Evolutionary conservation across 2,329 filamentous ascomycete genomes (phyloP).

Genomic region (Penicillium palitans): DNA sequence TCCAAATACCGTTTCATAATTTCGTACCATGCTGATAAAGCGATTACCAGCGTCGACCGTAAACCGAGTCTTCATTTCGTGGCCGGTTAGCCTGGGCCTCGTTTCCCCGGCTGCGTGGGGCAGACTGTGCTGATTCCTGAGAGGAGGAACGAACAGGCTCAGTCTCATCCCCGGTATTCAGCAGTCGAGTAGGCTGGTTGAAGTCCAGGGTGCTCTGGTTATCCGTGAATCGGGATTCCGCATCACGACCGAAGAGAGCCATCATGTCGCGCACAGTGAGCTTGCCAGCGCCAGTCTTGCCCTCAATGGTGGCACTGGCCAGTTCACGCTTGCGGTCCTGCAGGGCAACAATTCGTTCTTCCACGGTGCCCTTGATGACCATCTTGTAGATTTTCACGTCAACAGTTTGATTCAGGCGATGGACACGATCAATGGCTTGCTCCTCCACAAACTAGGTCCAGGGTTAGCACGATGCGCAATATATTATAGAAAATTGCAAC

Average conservation of each 20-base stretch:
- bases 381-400: slow-evolving; percentile 96
- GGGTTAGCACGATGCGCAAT: slow-evolving; percentile 19
- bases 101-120: slow-evolving; percentile 21
- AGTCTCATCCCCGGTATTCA: slow-evolving; percentile 30
- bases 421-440: slow-evolving; percentile 96
- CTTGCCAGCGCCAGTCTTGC: slow-evolving; percentile 73
- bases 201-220: slow-evolving; percentile 45
- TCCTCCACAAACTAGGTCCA: slow-evolving; percentile 83
- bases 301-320: slow-evolving; percentile 87
- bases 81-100: slow-evolving; percentile 22
- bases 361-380: slow-evolving; percentile 81
- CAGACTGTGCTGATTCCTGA: slow-evolving; percentile 13
- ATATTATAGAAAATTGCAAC: slow-evolving; percentile 31
- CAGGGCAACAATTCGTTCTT: slow-evolving; percentile 90
- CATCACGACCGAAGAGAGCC: slow-evolving; percentile 77
- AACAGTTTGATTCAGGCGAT: slow-evolving; percentile 93
- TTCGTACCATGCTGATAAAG: slow-evolving; percentile 16
- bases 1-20: slow-evolving; percentile 6
- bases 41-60: slow-evolving; percentile 43
- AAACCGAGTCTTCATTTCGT: slow-evolving; percentile 43
- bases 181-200: slow-evolving; percentile 34
- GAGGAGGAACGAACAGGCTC: slow-evolving; percentile 9
- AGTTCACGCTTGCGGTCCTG: slow-evolving; percentile 92
- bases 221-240: slow-evolving; percentile 49
- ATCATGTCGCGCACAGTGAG: slow-evolving; percentile 92